These are phyloP conservation scores for Mrakiaceae sp. DNA, from an alignment of 1,284 basidiomycete species.

Conservation along the genomic window DNA sequence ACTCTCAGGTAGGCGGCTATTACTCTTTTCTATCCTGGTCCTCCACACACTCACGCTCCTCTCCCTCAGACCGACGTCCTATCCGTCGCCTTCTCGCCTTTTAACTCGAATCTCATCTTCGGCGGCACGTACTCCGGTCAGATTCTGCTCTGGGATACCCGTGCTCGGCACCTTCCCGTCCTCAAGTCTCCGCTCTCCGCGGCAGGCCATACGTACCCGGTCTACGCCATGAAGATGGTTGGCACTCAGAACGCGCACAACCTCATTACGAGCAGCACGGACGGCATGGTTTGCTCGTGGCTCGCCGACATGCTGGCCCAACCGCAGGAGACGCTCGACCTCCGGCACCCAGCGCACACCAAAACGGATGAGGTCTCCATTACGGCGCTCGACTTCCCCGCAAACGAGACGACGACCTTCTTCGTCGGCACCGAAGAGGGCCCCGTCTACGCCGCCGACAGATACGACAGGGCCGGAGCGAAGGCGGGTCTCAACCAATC, in stretches of 20 bases:
- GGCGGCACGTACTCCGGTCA: constrained; percentile 98
- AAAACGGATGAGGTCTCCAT: constrained; percentile 94
- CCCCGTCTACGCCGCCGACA: constrained; percentile 84
- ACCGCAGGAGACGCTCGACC: constrained; percentile 84
- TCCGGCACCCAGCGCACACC: constrained; percentile 70
- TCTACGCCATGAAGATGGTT: constrained; percentile 94
- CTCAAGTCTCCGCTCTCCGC: constrained; percentile 92
- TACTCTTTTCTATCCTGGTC: too few species aligned
- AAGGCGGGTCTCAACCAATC: constrained; percentile 88
- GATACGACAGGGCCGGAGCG: constrained; percentile 89
- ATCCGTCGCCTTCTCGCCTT: constrained; percentile 91
- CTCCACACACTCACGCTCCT: constrained; percentile 20
- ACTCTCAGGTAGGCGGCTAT: constrained; percentile 51
- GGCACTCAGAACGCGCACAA: constrained; percentile 98
- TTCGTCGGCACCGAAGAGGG: constrained; percentile 98
- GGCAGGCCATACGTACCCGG: constrained; percentile 92
- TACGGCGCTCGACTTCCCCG: constrained; percentile 81
- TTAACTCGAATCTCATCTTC: constrained; percentile 92
- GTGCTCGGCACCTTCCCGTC: constrained; percentile 87
- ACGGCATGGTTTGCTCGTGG: constrained; percentile 96
- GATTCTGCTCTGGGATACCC: constrained; percentile 97
- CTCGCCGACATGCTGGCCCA: constrained; percentile 95
- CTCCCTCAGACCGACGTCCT: constrained; percentile 77
- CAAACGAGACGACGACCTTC: constrained; percentile 89
- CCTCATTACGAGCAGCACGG: constrained; percentile 86